These are phyloP conservation scores for Zygosaccharomyces bisporus DNA, from an alignment of 805 yeast genomes.

Conservation along the genomic window DNA sequence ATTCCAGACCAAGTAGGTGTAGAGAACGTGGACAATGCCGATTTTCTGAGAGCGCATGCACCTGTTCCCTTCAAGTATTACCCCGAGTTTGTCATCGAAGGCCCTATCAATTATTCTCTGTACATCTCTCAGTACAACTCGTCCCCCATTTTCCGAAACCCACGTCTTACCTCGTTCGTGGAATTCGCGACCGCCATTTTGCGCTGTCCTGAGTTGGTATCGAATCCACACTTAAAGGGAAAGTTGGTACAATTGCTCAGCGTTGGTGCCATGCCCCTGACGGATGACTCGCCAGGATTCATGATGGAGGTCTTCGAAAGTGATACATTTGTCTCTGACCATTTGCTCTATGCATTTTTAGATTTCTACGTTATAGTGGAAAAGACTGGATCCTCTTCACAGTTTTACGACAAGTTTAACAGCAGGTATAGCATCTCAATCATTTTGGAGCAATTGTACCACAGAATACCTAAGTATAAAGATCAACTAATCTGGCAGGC, in stretches of 20 bases:
- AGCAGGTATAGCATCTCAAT: constrained; percentile 81
- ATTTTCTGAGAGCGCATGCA: constrained; percentile 57
- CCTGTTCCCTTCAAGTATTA: constrained; percentile 75
- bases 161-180: constrained; percentile 53
- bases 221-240: constrained; percentile 91
- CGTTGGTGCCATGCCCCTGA: constrained; percentile 60
- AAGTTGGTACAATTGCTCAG: constrained; percentile 76
- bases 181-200: constrained; percentile 71
- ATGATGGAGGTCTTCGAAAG: constrained; percentile 62
- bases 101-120: constrained; percentile 67
- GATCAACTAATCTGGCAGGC: constrained; percentile 67
- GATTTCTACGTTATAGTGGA: constrained; percentile 93
- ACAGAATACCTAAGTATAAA: constrained; percentile 58
- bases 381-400: constrained; percentile 91
- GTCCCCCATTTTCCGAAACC: constrained; percentile 54
- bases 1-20: constrained; percentile 58
- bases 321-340: constrained; percentile 56
- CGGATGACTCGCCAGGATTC: constrained; percentile 64
- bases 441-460: constrained; percentile 79
- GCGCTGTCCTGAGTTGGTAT: constrained; percentile 78
- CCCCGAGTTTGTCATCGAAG: constrained; percentile 86
- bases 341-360: constrained; percentile 75
- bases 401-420: constrained; percentile 94
- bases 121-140: constrained; percentile 53
- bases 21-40: constrained; percentile 72